Evolutionary conservation across 2,329 filamentous ascomycete species (phyloP).

Genomic region (Hymenoscyphus repandus): DNA sequence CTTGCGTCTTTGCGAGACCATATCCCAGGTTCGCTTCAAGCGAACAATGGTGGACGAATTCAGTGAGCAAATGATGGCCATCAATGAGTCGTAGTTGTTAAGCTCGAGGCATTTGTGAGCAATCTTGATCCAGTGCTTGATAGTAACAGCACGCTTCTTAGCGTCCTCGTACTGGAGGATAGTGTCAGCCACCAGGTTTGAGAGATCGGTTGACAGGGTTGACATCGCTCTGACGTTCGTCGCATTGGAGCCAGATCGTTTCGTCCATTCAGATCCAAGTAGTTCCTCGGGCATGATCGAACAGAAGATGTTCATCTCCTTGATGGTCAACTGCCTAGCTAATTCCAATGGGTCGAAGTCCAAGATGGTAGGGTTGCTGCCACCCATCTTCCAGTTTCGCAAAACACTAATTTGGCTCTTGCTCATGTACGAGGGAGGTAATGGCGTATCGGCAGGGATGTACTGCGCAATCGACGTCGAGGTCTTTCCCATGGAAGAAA

Average conservation of each 20-base stretch:
- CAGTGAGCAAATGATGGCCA: slow-evolving; percentile 93
- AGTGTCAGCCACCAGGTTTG: slow-evolving; percentile 87
- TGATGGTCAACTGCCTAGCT: slow-evolving; percentile 86
- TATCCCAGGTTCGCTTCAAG: slow-evolving; percentile 86
- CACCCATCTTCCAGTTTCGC: slow-evolving; percentile 68
- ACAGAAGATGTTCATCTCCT: slow-evolving; percentile 87
- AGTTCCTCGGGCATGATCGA: slow-evolving; percentile 89
- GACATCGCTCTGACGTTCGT: slow-evolving; percentile 94
- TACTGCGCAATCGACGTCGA: slow-evolving; percentile 69
- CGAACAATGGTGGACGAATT: slow-evolving; percentile 89
- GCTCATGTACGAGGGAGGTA: slow-evolving; percentile 64
- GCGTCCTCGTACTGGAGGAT: slow-evolving; percentile 84
- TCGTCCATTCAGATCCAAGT: slow-evolving; percentile 88
- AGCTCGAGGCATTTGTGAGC: slow-evolving; percentile 80
- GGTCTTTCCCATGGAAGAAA: slow-evolving; percentile 85
- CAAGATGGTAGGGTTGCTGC: slow-evolving; percentile 65
- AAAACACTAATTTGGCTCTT: slow-evolving; percentile 73
- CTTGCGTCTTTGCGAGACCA: slow-evolving; percentile 78
- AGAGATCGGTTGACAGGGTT: slow-evolving; percentile 82
- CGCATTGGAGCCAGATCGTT: slow-evolving; percentile 71
- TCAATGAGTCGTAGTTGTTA: slow-evolving; percentile 92
- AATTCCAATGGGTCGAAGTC: slow-evolving; percentile 91
- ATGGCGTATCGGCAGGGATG: slow-evolving; percentile 63
- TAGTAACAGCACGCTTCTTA: slow-evolving; percentile 82
- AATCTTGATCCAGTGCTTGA: slow-evolving; percentile 99